Evolutionary conservation across 495 filamentous ascomycete species (phyloP).

Genomic region (Trichoderma parareesei): DNA sequence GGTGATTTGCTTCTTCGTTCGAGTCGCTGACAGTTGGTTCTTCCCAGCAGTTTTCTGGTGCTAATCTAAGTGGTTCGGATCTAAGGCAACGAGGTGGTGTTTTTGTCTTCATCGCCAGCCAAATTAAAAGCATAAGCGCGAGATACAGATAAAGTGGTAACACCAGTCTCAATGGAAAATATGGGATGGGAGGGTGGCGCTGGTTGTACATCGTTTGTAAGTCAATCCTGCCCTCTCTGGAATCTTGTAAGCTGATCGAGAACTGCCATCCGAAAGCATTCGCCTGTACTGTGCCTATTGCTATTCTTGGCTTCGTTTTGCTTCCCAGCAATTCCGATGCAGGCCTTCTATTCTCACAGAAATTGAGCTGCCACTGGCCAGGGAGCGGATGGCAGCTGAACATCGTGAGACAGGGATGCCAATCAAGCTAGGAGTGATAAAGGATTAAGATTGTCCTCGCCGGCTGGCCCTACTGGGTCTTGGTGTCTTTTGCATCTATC

Average conservation of each 20-base stretch:
- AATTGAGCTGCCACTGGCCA: conserved; percentile 32
- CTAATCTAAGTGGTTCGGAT: conserved; percentile 53
- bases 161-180: conserved; percentile 32
- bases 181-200: conserved; percentile 42
- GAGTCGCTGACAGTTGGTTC: conserved; percentile 45
- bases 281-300: conserved; percentile 37
- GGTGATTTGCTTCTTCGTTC: conserved; percentile 56
- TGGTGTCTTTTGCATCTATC: conserved; percentile 39
- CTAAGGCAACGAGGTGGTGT: conserved; percentile 46
- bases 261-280: neutral
- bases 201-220: conserved; percentile 50
- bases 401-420: neutral
- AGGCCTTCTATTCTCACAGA: conserved; percentile 37
- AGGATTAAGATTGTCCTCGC: conserved; percentile 27
- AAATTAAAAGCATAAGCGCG: conserved; percentile 32
- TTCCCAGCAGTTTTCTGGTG: conserved; percentile 52
- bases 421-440: conserved; percentile 24
- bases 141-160: conserved; percentile 51
- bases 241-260: conserved; percentile 8
- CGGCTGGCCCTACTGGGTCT: conserved; percentile 42
- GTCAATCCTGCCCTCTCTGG: conserved; percentile 16
- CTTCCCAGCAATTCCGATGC: conserved; percentile 45
- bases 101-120: conserved; percentile 38
- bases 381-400: conserved; percentile 27
- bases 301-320: conserved; percentile 42